phyloP scores from a whole-genome alignment of 306 rosid species.

The Acacia crassicarpa region DNA sequence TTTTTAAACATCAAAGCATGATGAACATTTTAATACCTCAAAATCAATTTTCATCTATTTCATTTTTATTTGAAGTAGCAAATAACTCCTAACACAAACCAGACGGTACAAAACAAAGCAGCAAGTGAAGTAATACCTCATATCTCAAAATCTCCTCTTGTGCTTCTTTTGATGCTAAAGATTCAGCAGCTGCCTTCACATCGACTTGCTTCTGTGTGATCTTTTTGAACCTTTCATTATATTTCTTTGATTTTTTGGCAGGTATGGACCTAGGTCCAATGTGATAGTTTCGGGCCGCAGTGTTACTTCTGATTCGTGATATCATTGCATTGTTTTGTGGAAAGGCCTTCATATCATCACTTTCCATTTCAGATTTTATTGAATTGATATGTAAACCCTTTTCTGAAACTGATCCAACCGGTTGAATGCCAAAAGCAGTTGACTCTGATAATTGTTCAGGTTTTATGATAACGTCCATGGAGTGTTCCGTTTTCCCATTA shows the following conservation, averaged over 20 bases:
- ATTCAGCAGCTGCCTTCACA: slow-evolving; percentile 64
- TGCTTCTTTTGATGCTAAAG: slow-evolving; percentile 69
- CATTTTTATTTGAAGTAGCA: neutral
- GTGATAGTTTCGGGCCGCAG: slow-evolving; percentile 67
- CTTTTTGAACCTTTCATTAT: slow-evolving; percentile 58
- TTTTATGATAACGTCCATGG: slow-evolving; percentile 45
- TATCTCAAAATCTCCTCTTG: slow-evolving; percentile 69
- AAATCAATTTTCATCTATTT: neutral
- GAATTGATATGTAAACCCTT: slow-evolving; percentile 44
- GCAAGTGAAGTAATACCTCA: slow-evolving; percentile 54
- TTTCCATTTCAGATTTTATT: slow-evolving; percentile 47
- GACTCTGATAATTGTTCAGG: slow-evolving; percentile 52
- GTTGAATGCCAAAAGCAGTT: slow-evolving; percentile 47
- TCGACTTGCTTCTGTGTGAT: slow-evolving; percentile 60
- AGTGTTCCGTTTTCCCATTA: slow-evolving; percentile 40
- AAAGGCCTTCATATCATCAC: slow-evolving; percentile 49
- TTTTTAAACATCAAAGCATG: neutral
- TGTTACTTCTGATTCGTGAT: slow-evolving; percentile 67
- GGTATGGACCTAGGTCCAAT: slow-evolving; percentile 58
- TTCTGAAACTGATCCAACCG: slow-evolving; percentile 50
- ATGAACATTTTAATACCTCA: neutral
- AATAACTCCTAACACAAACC: neutral
- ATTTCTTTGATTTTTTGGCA: slow-evolving; percentile 62
- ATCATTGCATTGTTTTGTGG: slow-evolving; percentile 69
- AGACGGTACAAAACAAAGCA: neutral